These are phyloP conservation scores for Trichocomaceae sp. DNA, from an alignment of 2,329 filamentous ascomycete genomes.

Conservation along the genomic window DNA sequence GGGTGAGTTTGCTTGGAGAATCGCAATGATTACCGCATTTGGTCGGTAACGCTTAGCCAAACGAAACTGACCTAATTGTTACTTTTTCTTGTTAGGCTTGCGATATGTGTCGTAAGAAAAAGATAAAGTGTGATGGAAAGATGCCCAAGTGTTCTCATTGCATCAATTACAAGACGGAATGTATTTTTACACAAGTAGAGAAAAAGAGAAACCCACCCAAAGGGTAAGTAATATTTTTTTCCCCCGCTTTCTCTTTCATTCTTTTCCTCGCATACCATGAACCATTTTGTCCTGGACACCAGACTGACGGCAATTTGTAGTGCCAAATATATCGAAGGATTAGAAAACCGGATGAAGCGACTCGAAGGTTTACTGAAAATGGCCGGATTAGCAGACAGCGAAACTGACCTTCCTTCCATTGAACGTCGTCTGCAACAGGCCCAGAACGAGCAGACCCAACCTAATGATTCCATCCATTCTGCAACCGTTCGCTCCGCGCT, in stretches of 20 bases:
- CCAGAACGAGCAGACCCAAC: constrained; percentile 1
- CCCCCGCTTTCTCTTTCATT: constrained; percentile 15
- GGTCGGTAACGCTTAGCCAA: background rate
- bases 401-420: constrained; percentile 78
- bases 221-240: constrained; percentile 61
- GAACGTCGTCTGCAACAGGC: constrained; percentile 64
- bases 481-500: constrained; percentile 12
- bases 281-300: background rate
- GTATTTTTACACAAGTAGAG: constrained; percentile 94
- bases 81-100: constrained; percentile 57
- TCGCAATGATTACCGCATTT: constrained; percentile 39
- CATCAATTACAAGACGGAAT: constrained; percentile 96
- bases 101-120: constrained; percentile 89
- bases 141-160: constrained; percentile 92
- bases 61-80: constrained; percentile 1
- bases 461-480: constrained; percentile 30
- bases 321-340: constrained; percentile 94
- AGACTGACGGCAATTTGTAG: constrained; percentile 39
- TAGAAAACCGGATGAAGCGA: constrained; percentile 88
- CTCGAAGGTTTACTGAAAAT: constrained; percentile 90
- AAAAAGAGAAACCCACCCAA: constrained; percentile 98
- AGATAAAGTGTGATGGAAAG: constrained; percentile 97
- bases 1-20: constrained; percentile 69
- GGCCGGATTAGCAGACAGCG: constrained; percentile 68
- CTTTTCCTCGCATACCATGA: too few species aligned